Evolutionary conservation across 1,284 basidiomycete genomes (phyloP), one percentile per base, ranked within the genome.

Genomic region (Papiliotrema flavescens): DNA sequence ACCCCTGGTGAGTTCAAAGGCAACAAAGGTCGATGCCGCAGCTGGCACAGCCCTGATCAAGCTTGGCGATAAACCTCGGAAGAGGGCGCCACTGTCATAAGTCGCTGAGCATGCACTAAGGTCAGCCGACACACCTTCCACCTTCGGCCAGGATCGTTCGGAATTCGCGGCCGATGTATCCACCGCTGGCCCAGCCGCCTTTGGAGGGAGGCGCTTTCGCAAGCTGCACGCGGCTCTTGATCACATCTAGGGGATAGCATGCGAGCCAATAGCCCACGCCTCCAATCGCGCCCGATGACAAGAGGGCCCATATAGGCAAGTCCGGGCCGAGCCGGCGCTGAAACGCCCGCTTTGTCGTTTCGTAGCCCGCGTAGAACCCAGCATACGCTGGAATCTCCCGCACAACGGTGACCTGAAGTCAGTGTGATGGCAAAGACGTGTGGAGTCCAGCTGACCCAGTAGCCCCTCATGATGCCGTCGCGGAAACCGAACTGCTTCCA

Each of bases 341-440:
- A 64, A 96, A 90, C 53, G 81, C 78, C 14, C 91, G 85, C 77
- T 93, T 97, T 7, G 88, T 84, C 54, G 84, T 88, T 74, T 97
- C 95, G 73, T 91, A 98, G 69, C 67, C 67, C 13, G 70, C 66
- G 47, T 76, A 76, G 58, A 76, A 90, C 83, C 89, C 91, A 40
- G 93, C 92, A 70, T 97, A 97, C 7, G 92, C 94, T 3, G 94
- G 94, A 43, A 96, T 91, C 75, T 98, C 95, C 64, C 93, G 81
- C 0, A 85, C 83, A 26, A 97, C 85, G 0, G 95, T 98, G n/a
- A 94, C 82, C 90, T 92, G 37, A 20, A 19, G 34, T 54, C 15
- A 44, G 43, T 47, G 34, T 47, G 34, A 14, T n/a, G 47, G 15
- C 46, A 43, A 6, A 32, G 6, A 32, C 11, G 28, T 11, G 9